Base-by-base conservation (phyloP, 1,284 basidiomycete genomes). In the Caloboletus firmus region DNA sequence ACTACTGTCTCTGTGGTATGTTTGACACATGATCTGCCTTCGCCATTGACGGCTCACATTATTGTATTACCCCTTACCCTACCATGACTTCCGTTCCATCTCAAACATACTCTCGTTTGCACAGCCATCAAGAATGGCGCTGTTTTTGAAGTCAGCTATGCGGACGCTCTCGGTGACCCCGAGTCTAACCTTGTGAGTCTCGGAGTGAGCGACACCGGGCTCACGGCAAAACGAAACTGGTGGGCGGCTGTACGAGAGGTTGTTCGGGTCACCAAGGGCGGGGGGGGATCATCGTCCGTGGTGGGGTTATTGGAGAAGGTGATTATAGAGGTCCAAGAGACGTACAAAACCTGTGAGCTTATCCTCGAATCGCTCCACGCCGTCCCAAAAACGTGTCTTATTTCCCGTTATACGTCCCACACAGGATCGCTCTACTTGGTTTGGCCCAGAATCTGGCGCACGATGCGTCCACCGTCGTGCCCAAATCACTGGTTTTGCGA, bases 101-200 rank as follows among this genome's bases (percentile, higher is more conserved):
- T 95, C 59, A 92, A 91, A 64, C 87, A 93, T 59, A 92, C 90
- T 0, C 79, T 92, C 42, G 80, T 95, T 35, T 81, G 89, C 42
- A 87, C 89, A 0, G 91, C 93, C 0, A 76, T 93, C 13, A 86
- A 87, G 61, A 91, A 92, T 59, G 93, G 93, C 7, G 86, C 85
- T 0, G 85, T 87, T 0, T 94, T 95, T 63, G 93, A 95, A 68
- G 80, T 95, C 46, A 79, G 76, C 55, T 93, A 95, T 59, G 79
- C 81, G 0, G 89, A 89, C 17, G 86, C 88, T 0, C 70, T 92
- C 0, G 83, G 79, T 0, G 82, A 84, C 44, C 76, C 76, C 7
- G 84, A 84, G 41, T 57, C 74, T 0, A 61, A 71, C 13, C 64
- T 80, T 17, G 57, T 67, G 4, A 71, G 80, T 32, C 74, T 79